These are phyloP conservation scores for Arachnomyces sp. DNA, from an alignment of 2,329 filamentous ascomycete genomes.

Conservation along the genomic window DNA sequence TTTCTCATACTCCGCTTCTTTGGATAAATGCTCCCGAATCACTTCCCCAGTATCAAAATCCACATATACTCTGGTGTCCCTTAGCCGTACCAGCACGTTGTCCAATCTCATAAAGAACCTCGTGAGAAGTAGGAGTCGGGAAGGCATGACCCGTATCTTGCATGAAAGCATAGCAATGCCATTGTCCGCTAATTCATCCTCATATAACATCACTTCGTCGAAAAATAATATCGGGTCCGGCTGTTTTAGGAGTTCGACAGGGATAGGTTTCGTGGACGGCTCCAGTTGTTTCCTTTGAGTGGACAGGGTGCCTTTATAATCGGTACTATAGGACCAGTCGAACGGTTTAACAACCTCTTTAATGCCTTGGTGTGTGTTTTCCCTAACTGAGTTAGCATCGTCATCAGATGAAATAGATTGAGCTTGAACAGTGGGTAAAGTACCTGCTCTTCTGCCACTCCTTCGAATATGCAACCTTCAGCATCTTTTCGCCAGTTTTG, in stretches of 20 bases:
- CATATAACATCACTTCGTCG: constrained; percentile 91
- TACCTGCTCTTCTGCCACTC: constrained; percentile 71
- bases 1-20: constrained; percentile 71
- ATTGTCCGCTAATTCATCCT: constrained; percentile 97
- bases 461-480: constrained; percentile 86
- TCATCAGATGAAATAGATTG: neutral
- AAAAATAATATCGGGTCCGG: constrained; percentile 95
- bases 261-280: constrained; percentile 54
- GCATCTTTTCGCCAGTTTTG: constrained; percentile 84
- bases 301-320: constrained; percentile 66
- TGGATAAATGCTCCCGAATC: constrained; percentile 82
- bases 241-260: constrained; percentile 75
- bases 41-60: constrained; percentile 76
- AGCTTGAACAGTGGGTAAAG: constrained; percentile 34
- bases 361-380: constrained; percentile 75
- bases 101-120: constrained; percentile 91
- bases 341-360: constrained; percentile 92
- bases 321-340: constrained; percentile 95
- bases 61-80: constrained; percentile 86
- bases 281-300: constrained; percentile 31
- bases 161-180: constrained; percentile 84
- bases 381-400: constrained; percentile 48
- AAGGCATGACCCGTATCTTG: constrained; percentile 89
- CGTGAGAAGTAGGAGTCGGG: constrained; percentile 73
- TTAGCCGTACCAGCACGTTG: constrained; percentile 75